Conservation (phyloP, 768 basidiomycete species). For the Trametes meyenii region DNA sequence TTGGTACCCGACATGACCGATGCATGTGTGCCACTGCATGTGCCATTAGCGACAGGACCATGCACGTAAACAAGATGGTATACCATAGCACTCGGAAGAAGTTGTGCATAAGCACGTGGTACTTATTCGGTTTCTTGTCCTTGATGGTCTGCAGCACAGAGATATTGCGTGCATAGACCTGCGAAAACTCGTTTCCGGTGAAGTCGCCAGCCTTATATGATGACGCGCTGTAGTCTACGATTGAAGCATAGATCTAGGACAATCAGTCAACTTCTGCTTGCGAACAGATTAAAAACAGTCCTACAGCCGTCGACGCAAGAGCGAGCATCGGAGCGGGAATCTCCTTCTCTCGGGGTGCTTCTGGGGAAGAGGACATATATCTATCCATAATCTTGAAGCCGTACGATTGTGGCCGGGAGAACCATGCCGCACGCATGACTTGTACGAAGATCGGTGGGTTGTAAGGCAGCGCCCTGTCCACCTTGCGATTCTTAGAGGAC, state of each 20-base stretch:
- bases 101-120: neutral
- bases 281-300: neutral
- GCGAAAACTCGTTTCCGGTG: neutral
- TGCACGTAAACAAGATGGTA: too few species aligned
- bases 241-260: neutral
- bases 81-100: neutral
- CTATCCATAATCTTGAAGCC: neutral
- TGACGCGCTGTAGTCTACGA: neutral
- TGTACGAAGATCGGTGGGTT: neutral
- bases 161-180: neutral
- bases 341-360: constrained; percentile 6
- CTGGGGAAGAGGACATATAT: neutral
- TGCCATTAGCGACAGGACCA: too few species aligned
- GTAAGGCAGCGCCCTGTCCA: neutral
- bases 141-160: neutral
- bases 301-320: neutral
- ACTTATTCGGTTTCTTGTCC: neutral
- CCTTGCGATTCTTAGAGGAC: neutral
- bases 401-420: too few species aligned
- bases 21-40: too few species aligned
- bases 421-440: neutral
- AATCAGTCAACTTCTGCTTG: too few species aligned
- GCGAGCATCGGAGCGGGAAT: constrained; percentile 9
- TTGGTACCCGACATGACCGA: too few species aligned
- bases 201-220: neutral